Evolutionary conservation across 108 stramenopile genomes (phyloP).

Genomic region (Cyclotella sp.): DNA sequence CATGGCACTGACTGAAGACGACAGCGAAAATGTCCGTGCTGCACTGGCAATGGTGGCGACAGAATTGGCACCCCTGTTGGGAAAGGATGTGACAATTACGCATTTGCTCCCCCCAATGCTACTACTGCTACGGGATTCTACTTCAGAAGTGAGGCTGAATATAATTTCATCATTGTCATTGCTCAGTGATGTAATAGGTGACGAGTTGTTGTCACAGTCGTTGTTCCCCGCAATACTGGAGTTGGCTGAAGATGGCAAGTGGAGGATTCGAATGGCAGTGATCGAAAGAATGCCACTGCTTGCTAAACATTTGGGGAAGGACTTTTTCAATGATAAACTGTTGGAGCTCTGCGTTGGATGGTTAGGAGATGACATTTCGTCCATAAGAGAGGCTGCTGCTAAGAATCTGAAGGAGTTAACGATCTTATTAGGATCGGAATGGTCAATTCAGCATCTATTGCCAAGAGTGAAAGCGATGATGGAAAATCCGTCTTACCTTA

Average conservation of each 20-base stretch:
- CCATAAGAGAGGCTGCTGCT: slow-evolving; percentile 93
- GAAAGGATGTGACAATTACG: slow-evolving; percentile 86
- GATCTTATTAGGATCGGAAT: slow-evolving; percentile 89
- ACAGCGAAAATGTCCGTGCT: slow-evolving; percentile 87
- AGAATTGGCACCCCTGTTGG: slow-evolving; percentile 91
- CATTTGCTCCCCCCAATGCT: slow-evolving; percentile 94
- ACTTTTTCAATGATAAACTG: slow-evolving; percentile 89
- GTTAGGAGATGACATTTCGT: slow-evolving; percentile 94
- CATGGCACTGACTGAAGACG: slow-evolving; percentile 82
- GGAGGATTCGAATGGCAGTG: slow-evolving; percentile 95
- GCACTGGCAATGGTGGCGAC: slow-evolving; percentile 94
- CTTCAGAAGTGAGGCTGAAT: slow-evolving; percentile 95
- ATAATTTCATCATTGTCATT: slow-evolving; percentile 93
- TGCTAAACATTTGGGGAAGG: slow-evolving; percentile 91
- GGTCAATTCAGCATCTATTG: slow-evolving; percentile 89
- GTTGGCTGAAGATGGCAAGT: slow-evolving; percentile 95
- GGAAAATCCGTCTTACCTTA: slow-evolving; percentile 77
- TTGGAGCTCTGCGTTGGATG: slow-evolving; percentile 89
- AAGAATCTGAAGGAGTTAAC: slow-evolving; percentile 87
- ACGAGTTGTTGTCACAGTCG: slow-evolving; percentile 92
- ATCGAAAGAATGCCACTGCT: slow-evolving; percentile 95
- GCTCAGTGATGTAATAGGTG: slow-evolving; percentile 95
- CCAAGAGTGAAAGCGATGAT: slow-evolving; percentile 86
- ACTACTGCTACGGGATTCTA: slow-evolving; percentile 92
- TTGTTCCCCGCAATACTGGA: slow-evolving; percentile 96